Evolutionary conservation across 495 filamentous ascomycete genomes (phyloP).

Genomic region (Neurospora sp.): DNA sequence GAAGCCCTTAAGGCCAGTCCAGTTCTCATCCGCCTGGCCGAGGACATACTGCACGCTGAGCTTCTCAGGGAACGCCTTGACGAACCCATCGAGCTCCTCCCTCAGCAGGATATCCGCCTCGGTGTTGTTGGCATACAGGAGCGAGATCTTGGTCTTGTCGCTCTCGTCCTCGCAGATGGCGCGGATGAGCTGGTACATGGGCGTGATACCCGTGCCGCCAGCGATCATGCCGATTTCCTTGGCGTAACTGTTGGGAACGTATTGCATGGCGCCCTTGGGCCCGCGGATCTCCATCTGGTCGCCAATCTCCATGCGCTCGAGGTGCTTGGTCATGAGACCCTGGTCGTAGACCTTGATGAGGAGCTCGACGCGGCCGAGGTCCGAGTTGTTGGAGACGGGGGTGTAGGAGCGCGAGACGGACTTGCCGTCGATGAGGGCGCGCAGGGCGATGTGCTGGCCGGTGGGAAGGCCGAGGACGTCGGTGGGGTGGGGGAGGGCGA

Average conservation of each 20-base stretch:
- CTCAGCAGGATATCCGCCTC: constrained; percentile 61
- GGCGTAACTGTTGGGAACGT: constrained; percentile 10
- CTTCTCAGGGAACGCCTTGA: constrained; percentile 26
- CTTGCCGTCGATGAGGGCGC: constrained; percentile 32
- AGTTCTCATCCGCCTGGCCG: constrained; percentile 19
- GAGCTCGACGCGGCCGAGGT: constrained; percentile 36
- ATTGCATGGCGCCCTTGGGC: constrained; percentile 39
- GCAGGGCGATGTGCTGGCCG: constrained; percentile 45
- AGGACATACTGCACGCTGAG: constrained; percentile 40
- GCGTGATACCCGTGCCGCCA: constrained; percentile 49
- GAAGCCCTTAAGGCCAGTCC: constrained; percentile 23
- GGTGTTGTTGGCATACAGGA: constrained; percentile 52
- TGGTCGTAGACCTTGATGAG: constrained; percentile 41
- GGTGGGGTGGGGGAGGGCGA: constrained; percentile 33
- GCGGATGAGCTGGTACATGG: constrained; percentile 45
- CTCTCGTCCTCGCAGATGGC: constrained; percentile 40
- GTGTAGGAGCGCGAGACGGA: constrained; percentile 40
- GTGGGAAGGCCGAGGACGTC: constrained; percentile 41
- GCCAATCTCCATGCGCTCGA: constrained; percentile 32
- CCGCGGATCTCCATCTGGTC: constrained; percentile 38
- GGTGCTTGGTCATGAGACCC: constrained; percentile 38
- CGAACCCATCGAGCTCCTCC: constrained; percentile 38
- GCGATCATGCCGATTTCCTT: constrained; percentile 38
- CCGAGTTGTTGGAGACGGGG: constrained; percentile 42
- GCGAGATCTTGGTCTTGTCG: constrained; percentile 38